Evolutionary conservation across 2,329 filamentous ascomycete genomes (phyloP).

Genomic region (Stagonosporopsis vannaccii): DNA sequence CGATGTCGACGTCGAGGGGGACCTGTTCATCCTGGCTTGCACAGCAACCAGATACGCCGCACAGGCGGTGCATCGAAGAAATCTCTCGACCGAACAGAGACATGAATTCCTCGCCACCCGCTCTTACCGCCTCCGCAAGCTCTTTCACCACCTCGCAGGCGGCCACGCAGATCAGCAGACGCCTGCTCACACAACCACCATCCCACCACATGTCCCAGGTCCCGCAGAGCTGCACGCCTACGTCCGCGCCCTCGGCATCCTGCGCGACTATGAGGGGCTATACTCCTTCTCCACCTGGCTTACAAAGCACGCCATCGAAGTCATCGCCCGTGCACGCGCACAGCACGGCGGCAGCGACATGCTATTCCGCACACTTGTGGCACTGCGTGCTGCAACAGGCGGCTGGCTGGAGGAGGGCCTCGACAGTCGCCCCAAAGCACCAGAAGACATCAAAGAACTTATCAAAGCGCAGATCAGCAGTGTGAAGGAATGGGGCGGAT

Average conservation of each 20-base stretch:
- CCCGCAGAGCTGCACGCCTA: constrained; percentile 64
- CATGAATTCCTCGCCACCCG: constrained; percentile 25
- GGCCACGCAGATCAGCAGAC: constrained; percentile 23
- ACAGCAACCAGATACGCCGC: constrained; percentile 40
- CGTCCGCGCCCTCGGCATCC: constrained; percentile 67
- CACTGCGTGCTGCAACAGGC: constrained; percentile 53
- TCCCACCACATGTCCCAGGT: constrained; percentile 55
- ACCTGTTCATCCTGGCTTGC: constrained; percentile 44
- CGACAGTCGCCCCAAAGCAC: constrained; percentile 20
- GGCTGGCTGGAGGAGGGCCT: constrained; percentile 29
- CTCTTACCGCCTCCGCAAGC: constrained; percentile 30
- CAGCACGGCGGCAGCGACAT: constrained; percentile 32
- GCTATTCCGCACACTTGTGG: constrained; percentile 48
- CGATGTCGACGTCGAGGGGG: constrained; percentile 45
- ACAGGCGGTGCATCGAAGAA: constrained; percentile 25
- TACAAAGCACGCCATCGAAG: constrained; percentile 33
- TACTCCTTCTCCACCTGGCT: constrained; percentile 67
- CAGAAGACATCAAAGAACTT: constrained; percentile 42
- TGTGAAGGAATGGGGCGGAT: constrained; percentile 53
- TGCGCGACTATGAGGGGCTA: constrained; percentile 68
- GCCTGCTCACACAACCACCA: background rate
- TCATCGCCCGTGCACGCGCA: constrained; percentile 37
- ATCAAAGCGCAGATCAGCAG: constrained; percentile 44
- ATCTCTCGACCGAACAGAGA: constrained; percentile 16
- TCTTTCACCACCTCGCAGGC: constrained; percentile 38